A percentile compares a stretch with the other conserved stretches of the same genome.
These are phyloP conservation scores for Leccinum boreale DNA, from an alignment of 768 basidiomycete genomes.

Conservation along the genomic window DNA sequence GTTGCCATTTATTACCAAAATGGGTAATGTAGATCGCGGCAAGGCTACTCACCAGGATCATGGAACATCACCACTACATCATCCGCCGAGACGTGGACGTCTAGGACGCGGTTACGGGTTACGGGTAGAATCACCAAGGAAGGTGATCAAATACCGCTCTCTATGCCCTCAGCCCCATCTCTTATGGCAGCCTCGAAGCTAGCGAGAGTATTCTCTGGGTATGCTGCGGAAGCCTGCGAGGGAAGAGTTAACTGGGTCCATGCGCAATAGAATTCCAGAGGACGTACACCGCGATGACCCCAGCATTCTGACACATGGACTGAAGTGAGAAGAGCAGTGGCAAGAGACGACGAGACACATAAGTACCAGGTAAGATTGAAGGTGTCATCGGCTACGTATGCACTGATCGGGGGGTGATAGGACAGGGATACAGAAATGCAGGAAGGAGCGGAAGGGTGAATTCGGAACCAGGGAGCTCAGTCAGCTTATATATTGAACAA, in stretches of 20 bases:
- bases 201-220: slow-evolving; percentile 92
- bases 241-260: slow-evolving; percentile 14
- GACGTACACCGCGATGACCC: slow-evolving; percentile 65
- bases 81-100: slow-evolving; percentile 92
- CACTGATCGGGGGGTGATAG: neutral
- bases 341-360: neutral
- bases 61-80: slow-evolving; percentile 93
- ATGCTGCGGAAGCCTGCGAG: slow-evolving; percentile 75
- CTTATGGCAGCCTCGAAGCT: slow-evolving; percentile 94
- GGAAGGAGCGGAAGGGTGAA: neutral
- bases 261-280: slow-evolving; percentile 29
- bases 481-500: slow-evolving; percentile 24
- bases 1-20: slow-evolving; percentile 23
- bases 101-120: slow-evolving; percentile 53
- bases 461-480: neutral
- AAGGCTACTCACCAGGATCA: slow-evolving; percentile 64
- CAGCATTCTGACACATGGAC: slow-evolving; percentile 60
- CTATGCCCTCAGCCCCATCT: slow-evolving; percentile 95
- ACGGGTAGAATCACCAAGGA: slow-evolving; percentile 40
- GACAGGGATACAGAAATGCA: neutral
- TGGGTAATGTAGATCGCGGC: slow-evolving; percentile 18
- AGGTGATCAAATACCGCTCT: slow-evolving; percentile 78
- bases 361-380: slow-evolving; percentile 27
- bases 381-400: slow-evolving; percentile 20
- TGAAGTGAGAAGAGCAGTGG: neutral